phyloP scores from a whole-genome alignment of 108 stramenopile genomes.

The Nitzschia inconspicua region DNA sequence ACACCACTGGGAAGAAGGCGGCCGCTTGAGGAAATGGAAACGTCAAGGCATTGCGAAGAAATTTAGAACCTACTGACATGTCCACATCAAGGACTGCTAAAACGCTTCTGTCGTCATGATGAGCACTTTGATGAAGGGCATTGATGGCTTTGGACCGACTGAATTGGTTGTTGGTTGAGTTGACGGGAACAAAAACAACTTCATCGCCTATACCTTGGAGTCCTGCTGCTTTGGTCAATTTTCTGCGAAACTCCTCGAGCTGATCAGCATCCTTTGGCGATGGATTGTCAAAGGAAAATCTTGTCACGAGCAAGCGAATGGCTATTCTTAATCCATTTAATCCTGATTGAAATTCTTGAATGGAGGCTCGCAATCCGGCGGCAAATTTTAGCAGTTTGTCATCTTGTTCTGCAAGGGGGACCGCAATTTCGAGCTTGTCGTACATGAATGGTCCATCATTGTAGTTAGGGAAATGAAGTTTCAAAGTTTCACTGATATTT shows the following conservation, averaged over 20 bases:
- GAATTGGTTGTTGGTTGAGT: slow-evolving; percentile 3
- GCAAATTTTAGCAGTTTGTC: slow-evolving; percentile 15
- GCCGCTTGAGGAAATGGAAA: slow-evolving; percentile 13
- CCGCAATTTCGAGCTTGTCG: slow-evolving; percentile 18
- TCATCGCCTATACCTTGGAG: slow-evolving; percentile 4
- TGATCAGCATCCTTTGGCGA: neutral
- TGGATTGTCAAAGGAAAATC: slow-evolving; percentile 6
- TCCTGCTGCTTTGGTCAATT: slow-evolving; percentile 2
- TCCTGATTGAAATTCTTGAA: slow-evolving; percentile 12
- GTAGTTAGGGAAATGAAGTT: slow-evolving; percentile 15
- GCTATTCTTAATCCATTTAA: slow-evolving; percentile 9
- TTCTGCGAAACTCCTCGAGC: neutral
- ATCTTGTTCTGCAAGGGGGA: slow-evolving; percentile 22
- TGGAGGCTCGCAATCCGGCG: slow-evolving; percentile 3
- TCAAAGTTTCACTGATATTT: no score
- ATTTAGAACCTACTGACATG: slow-evolving; percentile 6
- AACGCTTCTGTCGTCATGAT: slow-evolving; percentile 16
- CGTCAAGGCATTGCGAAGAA: slow-evolving; percentile 16
- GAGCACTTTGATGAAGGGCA: slow-evolving; percentile 16
- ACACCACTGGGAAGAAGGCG: slow-evolving; percentile 29
- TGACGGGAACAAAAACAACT: slow-evolving; percentile 12
- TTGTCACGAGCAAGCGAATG: slow-evolving; percentile 18
- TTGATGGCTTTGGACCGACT: slow-evolving; percentile 28
- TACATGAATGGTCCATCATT: slow-evolving; percentile 27
- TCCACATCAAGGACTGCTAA: slow-evolving; percentile 21